Base-by-base conservation (phyloP, 2,329 filamentous ascomycete species). In the Parafenestella ontariensis region DNA sequence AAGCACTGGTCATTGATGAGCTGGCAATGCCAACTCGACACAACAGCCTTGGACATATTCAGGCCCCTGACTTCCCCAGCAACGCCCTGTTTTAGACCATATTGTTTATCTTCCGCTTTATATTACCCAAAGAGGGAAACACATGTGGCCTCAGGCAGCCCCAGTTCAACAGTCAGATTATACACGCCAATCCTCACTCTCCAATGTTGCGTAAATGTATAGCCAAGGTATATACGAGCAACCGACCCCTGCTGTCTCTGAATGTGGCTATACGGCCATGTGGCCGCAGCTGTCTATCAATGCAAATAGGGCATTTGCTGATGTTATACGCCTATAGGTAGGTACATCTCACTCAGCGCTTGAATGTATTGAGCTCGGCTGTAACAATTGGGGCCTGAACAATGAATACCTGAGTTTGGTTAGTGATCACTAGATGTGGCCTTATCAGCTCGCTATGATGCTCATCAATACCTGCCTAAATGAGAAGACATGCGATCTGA, bases 121-220 rank as follows among this genome's bases (percentile, higher is more conserved):
- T n/a, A 40, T 41, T n/a, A 29, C 49, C 37, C 34, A 43, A 61
- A 56, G 48, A 53, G 44, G 58, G 47, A 58, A 58, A 58, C 44
- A 46, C 36, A 26, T n/a, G 37, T 26, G 26, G 46, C 45, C 42
- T 50, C 45, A 54, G 48, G 41, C 55, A 58, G 33, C 41, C 52
- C n/a, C 49, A 21, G 42, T 52, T 24, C 36, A 43, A 34, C 44
- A 11, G 46, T 40, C 20, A 43, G 18, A 39, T 52, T 47, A 45
- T 28, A 39, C 26, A 52, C 33, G 44, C 33, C 18, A 52, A n/a
- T n/a, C n/a, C n/a, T n/a, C n/a, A n/a, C n/a, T n/a, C n/a, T n/a
- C n/a, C n/a, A n/a, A n/a, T n/a, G n/a, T n/a, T n/a, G n/a, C n/a
- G n/a, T n/a, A n/a, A n/a, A n/a, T n/a, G 28, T 31, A 31, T 34